Evolutionary conservation across 306 rosid species (phyloP), one percentile per base, ranked within the genome.

Genomic region (Abrus pulchellus): DNA sequence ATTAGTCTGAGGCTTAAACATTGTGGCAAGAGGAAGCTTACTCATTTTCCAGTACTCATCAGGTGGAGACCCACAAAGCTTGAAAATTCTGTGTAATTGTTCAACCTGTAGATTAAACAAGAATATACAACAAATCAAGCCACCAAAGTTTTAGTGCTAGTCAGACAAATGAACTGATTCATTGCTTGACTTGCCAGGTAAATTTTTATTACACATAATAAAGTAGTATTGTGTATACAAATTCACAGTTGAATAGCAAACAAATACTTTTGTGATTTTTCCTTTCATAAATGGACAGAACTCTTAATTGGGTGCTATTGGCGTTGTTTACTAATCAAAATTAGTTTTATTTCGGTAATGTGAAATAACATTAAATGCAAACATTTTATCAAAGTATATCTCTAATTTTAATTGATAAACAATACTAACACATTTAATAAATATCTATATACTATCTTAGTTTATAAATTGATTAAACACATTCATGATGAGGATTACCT

Each of bases 1-100:
- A 12, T 82, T 75, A 49, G 85, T 85, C 80, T 90, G 98, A 57
- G 99, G 99, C 78, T 83, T 96, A 82, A 93, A 96, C 97, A 93
- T 88, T n/a, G 97, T 88, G 36, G 94, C 90, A 73, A 89, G 98
- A 84, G 99, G 94, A 90, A 96, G 99, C 85, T 90, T 93, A 47
- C 85, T 82, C 72, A 73, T 90, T 82, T 82, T 89, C 99, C 99
- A 96, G 78, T 66, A 96, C 73, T 96, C 98, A 29, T 89, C 97
- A 28, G 92, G 85, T 60, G 99, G 99, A 50, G 98, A 92, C 13
- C 99, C 99, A 29, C 98, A 92, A 68, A 96, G 98, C 89, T 93
- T 96, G 84, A 96, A 92, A 40, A 93, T 96, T 82, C 88, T 96
- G 84, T 96, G 99, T 78, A 96, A 83, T 85, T 96, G 99, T 80